These are phyloP conservation scores for Penicillium ochrochloron DNA, from an alignment of 495 filamentous ascomycete genomes.

Conservation along the genomic window DNA sequence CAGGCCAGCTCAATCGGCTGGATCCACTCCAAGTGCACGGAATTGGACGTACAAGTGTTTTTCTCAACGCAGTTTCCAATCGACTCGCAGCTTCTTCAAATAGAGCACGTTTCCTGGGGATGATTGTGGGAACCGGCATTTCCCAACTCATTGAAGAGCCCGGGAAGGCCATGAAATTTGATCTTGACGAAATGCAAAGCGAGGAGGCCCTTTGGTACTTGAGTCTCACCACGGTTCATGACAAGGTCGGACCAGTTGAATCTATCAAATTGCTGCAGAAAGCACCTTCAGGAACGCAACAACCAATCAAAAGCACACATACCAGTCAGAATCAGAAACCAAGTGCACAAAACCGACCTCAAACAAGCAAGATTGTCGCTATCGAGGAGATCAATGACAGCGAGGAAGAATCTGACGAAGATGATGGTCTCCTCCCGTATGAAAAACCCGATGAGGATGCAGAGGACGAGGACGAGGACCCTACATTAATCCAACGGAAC, in stretches of 20 bases:
- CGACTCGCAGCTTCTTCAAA: constrained; percentile 76
- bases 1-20: constrained; percentile 72
- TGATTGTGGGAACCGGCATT: constrained; percentile 83
- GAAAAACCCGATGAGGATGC: constrained; percentile 91
- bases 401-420: constrained; percentile 59
- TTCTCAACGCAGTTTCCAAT: constrained; percentile 82
- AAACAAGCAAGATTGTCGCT: constrained; percentile 58
- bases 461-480: constrained; percentile 90
- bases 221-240: constrained; percentile 62
- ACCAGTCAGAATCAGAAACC: constrained; percentile 15
- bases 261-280: constrained; percentile 41
- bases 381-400: constrained; percentile 69
- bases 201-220: constrained; percentile 81
- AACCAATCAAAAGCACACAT: constrained; percentile 7
- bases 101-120: constrained; percentile 81
- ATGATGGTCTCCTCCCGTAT: constrained; percentile 80
- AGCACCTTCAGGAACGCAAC: neutral
- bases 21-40: constrained; percentile 62
- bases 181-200: constrained; percentile 75
- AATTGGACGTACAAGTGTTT: constrained; percentile 69
- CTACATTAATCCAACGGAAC: constrained; percentile 78
- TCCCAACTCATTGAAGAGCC: constrained; percentile 79
- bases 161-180: constrained; percentile 76
- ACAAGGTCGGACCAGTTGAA: constrained; percentile 65
- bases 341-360: constrained; percentile 26